Base-by-base conservation (phyloP, 2,329 filamentous ascomycete species). In the Apiospora arundinis region DNA sequence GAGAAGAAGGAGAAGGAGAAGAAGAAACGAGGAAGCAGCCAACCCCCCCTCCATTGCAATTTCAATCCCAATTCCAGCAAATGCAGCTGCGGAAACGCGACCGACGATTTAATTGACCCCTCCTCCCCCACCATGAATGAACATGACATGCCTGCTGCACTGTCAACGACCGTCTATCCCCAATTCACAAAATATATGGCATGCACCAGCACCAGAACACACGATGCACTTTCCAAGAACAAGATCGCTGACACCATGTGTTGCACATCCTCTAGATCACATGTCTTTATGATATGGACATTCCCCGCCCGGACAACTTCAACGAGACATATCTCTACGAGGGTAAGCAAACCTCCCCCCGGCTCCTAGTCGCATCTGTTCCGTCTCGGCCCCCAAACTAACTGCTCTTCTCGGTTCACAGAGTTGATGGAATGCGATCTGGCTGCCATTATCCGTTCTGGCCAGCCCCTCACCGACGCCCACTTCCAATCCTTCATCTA, bases 401-500 rank as follows among this genome's bases (percentile, higher is more conserved):
- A 44, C 7, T 18, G 8, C n/a, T 52, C 18, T 37, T 46, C 40
- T 69, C 71, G 12, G 70, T 60, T 49, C 37, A 14, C 80, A 98
- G 96, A 99, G 84, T 88, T 99, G 82, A 99, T 99, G 96, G 96
- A 99, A 82, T 98, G 96, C 85, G 96, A 99, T 84, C 85, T 99
- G 81, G 96, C 96, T 44, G 96, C 96, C 76, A 99, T 99, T 82
- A 98, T 99, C 78, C 92, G 96, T 76, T 98, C 95, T 56, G 96
- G 96, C 74, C 96, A 99, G 82, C 95, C 96, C 67, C 88, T 99
- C 81, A 99, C 96, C 80, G 96, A 99, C 81, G 96, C 96, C 70
- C 96, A 99, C 84, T 99, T 99, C 87, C 96, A 99, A 85, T 98
- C 96, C 69, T 99, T 99, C 86, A 98, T 99, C 85, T 99, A 99